A percentile compares a stretch with the other conserved stretches of the same genome.
Evolutionary conservation across 148 eudicot genomes (phyloP).

Genomic region (Silene latifolia): DNA sequence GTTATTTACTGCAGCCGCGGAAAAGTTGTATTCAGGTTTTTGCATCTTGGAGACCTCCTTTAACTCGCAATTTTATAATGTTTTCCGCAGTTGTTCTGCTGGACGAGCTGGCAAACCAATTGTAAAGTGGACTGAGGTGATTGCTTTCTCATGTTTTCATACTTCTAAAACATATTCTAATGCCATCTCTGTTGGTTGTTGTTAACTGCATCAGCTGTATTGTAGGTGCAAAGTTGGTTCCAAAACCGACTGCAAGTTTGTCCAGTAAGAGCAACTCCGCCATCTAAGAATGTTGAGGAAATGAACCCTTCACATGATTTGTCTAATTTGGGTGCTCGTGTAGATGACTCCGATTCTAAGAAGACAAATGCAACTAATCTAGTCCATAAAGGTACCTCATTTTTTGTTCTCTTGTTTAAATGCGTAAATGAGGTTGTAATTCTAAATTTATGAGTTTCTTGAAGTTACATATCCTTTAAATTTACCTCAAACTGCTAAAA

Average conservation of each 20-base stretch:
- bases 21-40: not conserved
- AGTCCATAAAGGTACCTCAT: slow-evolving; percentile 29
- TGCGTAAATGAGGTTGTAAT: too few relatives aligned
- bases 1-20: too few relatives aligned
- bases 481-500: too few relatives aligned
- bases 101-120: slow-evolving; percentile 82
- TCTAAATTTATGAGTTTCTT: too few relatives aligned
- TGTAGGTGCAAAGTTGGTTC: slow-evolving; percentile 76
- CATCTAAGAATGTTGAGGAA: slow-evolving; percentile 16
- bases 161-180: slow-evolving; percentile 2
- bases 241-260: slow-evolving; percentile 32
- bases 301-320: slow-evolving; percentile 28
- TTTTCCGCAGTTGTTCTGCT: slow-evolving; percentile 50
- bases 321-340: slow-evolving; percentile 22
- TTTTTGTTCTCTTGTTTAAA: not conserved
- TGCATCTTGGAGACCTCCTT: not conserved
- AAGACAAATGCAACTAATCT: slow-evolving; percentile 29
- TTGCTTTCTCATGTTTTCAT: slow-evolving; percentile 10
- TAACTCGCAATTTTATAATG: slow-evolving; percentile 8
- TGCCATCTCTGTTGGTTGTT: slow-evolving; percentile 13
- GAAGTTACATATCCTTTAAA: too few relatives aligned
- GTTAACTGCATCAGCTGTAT: slow-evolving; percentile 14
- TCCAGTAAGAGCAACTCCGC: slow-evolving; percentile 24
- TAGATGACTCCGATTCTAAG: slow-evolving; percentile 26
- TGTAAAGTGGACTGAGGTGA: slow-evolving; percentile 75